phyloP scores from a whole-genome alignment of 495 filamentous ascomycete genomes.

The Penicillium tannophilum region DNA sequence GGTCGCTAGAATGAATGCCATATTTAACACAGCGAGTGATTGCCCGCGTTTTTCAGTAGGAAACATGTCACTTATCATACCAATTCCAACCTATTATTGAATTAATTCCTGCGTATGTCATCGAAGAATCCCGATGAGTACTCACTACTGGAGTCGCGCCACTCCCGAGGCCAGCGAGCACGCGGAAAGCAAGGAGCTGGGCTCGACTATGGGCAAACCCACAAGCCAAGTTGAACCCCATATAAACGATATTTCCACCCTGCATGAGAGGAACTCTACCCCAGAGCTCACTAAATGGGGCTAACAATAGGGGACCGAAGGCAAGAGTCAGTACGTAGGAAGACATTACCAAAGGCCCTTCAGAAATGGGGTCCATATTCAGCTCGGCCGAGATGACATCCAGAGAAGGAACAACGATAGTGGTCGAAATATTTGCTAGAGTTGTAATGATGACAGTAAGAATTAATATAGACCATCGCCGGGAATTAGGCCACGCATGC shows the following conservation, averaged over 20 bases:
- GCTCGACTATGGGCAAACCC: constrained; percentile 49
- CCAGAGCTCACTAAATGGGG: constrained; percentile 60
- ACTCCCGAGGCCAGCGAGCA: constrained; percentile 55
- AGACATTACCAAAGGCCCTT: neutral
- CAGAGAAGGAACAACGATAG: neutral
- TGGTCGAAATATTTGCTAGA: neutral
- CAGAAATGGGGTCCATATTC: neutral
- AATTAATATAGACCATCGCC: neutral
- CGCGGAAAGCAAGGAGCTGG: constrained; percentile 56
- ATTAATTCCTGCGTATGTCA: neutral
- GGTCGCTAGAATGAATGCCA: constrained; percentile 56
- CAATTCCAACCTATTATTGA: constrained; percentile 16
- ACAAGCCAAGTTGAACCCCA: constrained; percentile 53
- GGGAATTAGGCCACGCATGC: neutral
- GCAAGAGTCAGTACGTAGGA: neutral
- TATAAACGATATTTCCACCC: constrained; percentile 51
- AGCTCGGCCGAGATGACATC: neutral
- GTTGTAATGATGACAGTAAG: neutral
- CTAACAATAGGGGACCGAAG: neutral
- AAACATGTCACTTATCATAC: constrained; percentile 26
- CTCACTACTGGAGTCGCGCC: constrained; percentile 47
- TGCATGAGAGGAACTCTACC: constrained; percentile 57
- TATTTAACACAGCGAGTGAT: constrained; percentile 54
- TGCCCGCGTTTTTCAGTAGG: constrained; percentile 56
- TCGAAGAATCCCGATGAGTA: neutral